Evolutionary conservation across 2,329 filamentous ascomycete species (phyloP).

Genomic region (Colletotrichum sp.): DNA sequence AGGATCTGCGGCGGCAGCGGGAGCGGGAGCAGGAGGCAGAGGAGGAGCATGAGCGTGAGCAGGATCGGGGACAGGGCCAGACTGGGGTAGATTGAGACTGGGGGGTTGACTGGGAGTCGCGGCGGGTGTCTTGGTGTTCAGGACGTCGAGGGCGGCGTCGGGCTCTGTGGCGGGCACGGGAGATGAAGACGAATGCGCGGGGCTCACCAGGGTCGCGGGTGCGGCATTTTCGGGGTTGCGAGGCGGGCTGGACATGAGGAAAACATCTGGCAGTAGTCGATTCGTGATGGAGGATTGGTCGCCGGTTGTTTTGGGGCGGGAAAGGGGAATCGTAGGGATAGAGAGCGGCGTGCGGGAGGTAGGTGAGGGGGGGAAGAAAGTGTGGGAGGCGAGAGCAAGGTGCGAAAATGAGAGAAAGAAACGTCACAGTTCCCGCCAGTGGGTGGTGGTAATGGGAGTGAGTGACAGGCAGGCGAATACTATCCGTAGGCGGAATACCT

Average conservation of each 20-base stretch:
- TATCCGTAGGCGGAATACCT: background rate
- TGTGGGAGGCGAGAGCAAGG: background rate
- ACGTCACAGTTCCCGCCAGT: background rate
- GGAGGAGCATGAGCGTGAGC: background rate
- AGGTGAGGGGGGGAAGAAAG: slow-evolving; percentile 7
- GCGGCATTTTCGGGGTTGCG: slow-evolving; percentile 60
- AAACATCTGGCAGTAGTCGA: slow-evolving; percentile 53
- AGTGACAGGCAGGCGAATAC: background rate
- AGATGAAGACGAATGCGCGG: slow-evolving; percentile 20
- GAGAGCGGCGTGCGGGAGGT: background rate
- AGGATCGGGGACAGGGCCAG: background rate
- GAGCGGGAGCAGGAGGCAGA: background rate
- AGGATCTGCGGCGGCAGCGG: background rate
- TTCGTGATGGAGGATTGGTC: slow-evolving; percentile 31
- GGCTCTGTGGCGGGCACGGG: background rate
- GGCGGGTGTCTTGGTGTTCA: background rate
- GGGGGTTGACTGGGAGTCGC: background rate
- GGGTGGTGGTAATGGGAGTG: background rate
- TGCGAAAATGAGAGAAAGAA: background rate
- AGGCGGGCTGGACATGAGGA: slow-evolving; percentile 62
- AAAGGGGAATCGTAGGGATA: slow-evolving; percentile 17
- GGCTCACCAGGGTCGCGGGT: slow-evolving; percentile 50
- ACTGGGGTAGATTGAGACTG: background rate
- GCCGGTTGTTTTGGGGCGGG: slow-evolving; percentile 19
- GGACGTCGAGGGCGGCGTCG: background rate